These are phyloP conservation scores for Aspergillus fumigatiaffinis DNA, from an alignment of 2,329 filamentous ascomycete species.

Conservation along the genomic window DNA sequence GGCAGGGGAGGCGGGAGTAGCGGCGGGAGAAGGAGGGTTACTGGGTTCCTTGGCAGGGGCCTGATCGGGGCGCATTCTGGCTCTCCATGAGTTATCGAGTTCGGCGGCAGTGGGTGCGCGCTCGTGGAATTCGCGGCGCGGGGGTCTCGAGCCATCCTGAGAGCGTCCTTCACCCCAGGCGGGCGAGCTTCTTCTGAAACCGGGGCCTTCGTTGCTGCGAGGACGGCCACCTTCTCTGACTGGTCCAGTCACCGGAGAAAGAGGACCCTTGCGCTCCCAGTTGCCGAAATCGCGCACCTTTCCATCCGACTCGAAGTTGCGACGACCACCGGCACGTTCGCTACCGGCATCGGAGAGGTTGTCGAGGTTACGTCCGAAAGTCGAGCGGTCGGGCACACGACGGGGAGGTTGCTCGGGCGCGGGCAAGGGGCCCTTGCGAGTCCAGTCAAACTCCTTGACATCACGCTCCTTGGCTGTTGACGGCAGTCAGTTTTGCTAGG, in stretches of 20 bases:
- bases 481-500: slow-evolving; percentile 30
- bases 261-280: slow-evolving; percentile 92
- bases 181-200: slow-evolving; percentile 64
- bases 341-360: slow-evolving; percentile 53
- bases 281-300: slow-evolving; percentile 77
- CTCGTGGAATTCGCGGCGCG: slow-evolving; percentile 71
- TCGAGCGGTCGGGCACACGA: slow-evolving; percentile 51
- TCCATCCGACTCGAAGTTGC: slow-evolving; percentile 67
- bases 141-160: slow-evolving; percentile 74
- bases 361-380: slow-evolving; percentile 54
- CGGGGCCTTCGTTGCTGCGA: slow-evolving; percentile 57
- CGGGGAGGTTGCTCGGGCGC: slow-evolving; percentile 68
- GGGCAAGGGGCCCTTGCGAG: slow-evolving; percentile 82
- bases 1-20: slow-evolving; percentile 56
- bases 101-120: slow-evolving; percentile 81
- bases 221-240: slow-evolving; percentile 57
- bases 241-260: slow-evolving; percentile 64
- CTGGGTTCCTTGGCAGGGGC: slow-evolving; percentile 68
- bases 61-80: slow-evolving; percentile 83
- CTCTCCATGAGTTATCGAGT: slow-evolving; percentile 88
- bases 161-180: slow-evolving; percentile 68
- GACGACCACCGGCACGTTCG: slow-evolving; percentile 64
- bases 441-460: slow-evolving; percentile 85
- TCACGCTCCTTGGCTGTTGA: slow-evolving; percentile 78
- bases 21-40: slow-evolving; percentile 70